A percentile compares a stretch with the other conserved stretches of the same genome.
Conservation (phyloP, 177 flowering plant genomes). For the Vitis hybrid region DNA sequence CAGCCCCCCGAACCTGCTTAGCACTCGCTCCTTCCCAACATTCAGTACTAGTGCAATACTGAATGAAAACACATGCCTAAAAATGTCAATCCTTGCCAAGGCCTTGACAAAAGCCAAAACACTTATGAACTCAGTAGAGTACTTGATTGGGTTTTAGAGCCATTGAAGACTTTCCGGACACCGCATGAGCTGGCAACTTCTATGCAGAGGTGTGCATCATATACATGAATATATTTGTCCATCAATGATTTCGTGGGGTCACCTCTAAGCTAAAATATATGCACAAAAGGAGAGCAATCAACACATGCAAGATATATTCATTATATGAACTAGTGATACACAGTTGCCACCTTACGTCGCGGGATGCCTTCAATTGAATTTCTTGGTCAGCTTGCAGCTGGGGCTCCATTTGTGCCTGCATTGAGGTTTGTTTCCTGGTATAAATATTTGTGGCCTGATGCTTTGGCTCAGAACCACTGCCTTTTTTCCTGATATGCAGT, state of each 20-base stretch:
- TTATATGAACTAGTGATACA: conserved; percentile 30
- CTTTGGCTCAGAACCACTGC: conserved; percentile 18
- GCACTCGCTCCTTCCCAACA: too few species aligned
- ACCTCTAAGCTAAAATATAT: background rate
- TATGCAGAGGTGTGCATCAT: background rate
- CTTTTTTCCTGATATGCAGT: conserved; percentile 37
- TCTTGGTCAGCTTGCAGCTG: conserved; percentile 32
- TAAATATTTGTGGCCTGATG: conserved; percentile 16
- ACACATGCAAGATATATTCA: conserved; percentile 8
- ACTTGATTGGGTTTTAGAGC: background rate
- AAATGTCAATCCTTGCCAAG: too few species aligned
- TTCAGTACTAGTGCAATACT: too few species aligned
- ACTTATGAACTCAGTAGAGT: background rate
- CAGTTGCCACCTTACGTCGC: conserved; percentile 55
- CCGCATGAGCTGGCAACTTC: background rate
- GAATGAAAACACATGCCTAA: too few species aligned
- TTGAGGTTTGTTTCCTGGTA: conserved; percentile 9
- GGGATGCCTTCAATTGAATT: conserved; percentile 55
- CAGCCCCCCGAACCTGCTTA: too few species aligned
- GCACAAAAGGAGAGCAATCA: background rate
- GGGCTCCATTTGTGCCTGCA: conserved; percentile 17
- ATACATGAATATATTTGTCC: background rate
- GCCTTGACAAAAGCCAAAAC: background rate
- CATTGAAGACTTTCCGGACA: background rate
- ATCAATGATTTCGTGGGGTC: background rate